Percentiles rank a stretch among this genome's conserved stretches.
phyloP scores from a whole-genome alignment of 108 stramenopile genomes.

The Discostella pseudostelligera region DNA sequence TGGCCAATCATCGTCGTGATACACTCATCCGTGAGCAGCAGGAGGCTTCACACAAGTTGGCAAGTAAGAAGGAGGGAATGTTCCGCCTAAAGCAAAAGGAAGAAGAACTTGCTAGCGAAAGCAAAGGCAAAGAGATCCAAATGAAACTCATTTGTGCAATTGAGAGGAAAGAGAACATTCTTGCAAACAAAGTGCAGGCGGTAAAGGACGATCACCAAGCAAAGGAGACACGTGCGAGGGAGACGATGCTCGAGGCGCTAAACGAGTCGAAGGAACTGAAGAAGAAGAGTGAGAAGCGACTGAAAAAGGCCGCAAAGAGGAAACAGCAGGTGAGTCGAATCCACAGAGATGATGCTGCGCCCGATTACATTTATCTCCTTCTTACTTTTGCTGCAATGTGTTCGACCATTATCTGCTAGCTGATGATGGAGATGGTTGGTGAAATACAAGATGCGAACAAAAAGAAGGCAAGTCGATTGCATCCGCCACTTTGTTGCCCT shows the following conservation, averaged over 20 bases:
- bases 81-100: constrained; percentile 4
- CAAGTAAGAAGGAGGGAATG: constrained; percentile 4
- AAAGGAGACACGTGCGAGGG: not conserved
- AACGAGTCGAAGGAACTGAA: constrained; percentile 1
- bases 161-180: constrained; percentile 1
- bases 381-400: not conserved
- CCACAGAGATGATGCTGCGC: not conserved
- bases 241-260: not conserved
- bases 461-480: not conserved
- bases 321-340: not conserved
- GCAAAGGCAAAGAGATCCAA: constrained; percentile 1
- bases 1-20: constrained; percentile 6
- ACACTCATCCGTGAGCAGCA: constrained; percentile 1
- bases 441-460: not conserved
- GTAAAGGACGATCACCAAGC: not conserved
- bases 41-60: not conserved
- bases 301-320: not conserved
- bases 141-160: not conserved
- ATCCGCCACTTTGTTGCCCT: not conserved
- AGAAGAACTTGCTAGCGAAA: constrained; percentile 4
- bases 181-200: constrained; percentile 3
- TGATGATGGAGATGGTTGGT: constrained; percentile 4
- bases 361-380: not conserved
- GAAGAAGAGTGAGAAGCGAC: not conserved
- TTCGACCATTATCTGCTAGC: not conserved